Evolutionary conservation across 192 early-diverging fungal species (phyloP).

Genomic region (Coemansia sp.): DNA sequence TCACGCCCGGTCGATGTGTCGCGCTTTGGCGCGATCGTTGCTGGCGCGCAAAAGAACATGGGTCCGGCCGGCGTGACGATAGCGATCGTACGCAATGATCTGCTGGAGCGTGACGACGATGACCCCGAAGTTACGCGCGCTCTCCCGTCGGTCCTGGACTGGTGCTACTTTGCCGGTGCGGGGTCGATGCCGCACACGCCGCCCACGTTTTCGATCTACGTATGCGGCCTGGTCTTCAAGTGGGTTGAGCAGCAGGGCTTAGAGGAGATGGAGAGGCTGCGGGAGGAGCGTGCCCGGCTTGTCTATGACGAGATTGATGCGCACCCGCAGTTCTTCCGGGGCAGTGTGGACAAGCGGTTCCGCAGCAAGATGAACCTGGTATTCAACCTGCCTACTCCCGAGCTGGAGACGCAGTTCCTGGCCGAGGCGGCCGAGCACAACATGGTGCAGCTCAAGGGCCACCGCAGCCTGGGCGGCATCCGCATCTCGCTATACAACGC

Average conservation of each 20-base stretch:
- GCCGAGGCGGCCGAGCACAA: constrained; percentile 67
- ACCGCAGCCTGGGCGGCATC: constrained; percentile 91
- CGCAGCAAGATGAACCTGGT: constrained; percentile 91
- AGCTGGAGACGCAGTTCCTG: constrained; percentile 76
- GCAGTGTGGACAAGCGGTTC: constrained; percentile 55
- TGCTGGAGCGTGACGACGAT: constrained; percentile 58
- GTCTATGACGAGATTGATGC: constrained; percentile 61
- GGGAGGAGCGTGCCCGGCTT: constrained; percentile 60
- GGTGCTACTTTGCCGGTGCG: constrained; percentile 70
- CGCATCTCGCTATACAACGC: constrained; percentile 94
- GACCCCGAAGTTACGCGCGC: constrained; percentile 39
- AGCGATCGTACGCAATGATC: constrained; percentile 85
- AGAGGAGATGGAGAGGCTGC: constrained; percentile 57
- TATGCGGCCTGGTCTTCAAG: constrained; percentile 84
- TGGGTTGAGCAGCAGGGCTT: constrained; percentile 67
- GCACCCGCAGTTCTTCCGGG: constrained; percentile 61
- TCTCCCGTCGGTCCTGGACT: constrained; percentile 80
- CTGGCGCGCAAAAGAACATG: constrained; percentile 97
- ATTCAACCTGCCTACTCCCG: constrained; percentile 61
- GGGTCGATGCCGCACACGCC: constrained; percentile 95
- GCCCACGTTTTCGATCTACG: constrained; percentile 89
- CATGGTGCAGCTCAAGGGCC: constrained; percentile 90
- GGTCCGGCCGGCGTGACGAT: constrained; percentile 89
- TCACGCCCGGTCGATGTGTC: constrained; percentile 73
- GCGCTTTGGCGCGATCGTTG: constrained; percentile 83